Conservation (phyloP, 2,329 filamentous ascomycete genomes). For the Tetracladium maxilliforme region DNA sequence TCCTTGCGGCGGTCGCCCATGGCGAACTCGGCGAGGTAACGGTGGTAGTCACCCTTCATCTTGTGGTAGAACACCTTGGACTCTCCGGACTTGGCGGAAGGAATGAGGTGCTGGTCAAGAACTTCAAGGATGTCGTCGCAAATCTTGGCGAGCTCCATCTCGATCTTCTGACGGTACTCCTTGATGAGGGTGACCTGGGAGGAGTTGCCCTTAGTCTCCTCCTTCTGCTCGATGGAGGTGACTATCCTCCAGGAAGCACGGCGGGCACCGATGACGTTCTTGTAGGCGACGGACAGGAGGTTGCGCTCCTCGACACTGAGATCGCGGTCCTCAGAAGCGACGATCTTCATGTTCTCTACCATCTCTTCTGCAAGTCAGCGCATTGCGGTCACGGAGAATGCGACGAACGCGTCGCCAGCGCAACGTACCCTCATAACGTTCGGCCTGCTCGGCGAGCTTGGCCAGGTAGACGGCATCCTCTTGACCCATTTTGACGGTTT, state of each 20-base stretch:
- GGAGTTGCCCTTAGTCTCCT: constrained; percentile 97
- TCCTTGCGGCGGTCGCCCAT: constrained; percentile 89
- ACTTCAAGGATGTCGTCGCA: constrained; percentile 95
- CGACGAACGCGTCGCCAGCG: constrained; percentile 7
- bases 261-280: constrained; percentile 95
- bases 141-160: constrained; percentile 91
- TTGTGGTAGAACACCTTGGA: constrained; percentile 99
- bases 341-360: constrained; percentile 99
- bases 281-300: constrained; percentile 94
- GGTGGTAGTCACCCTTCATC: constrained; percentile 99
- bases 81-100: constrained; percentile 86
- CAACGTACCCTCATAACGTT: constrained; percentile 95
- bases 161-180: constrained; percentile 98
- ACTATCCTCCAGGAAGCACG: constrained; percentile 98
- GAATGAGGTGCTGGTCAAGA: constrained; percentile 85
- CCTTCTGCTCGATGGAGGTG: constrained; percentile 97
- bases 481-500: constrained; percentile 75
- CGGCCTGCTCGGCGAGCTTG: constrained; percentile 99
- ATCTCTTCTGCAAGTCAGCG: constrained; percentile 51
- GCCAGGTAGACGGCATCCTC: constrained; percentile 99
- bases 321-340: constrained; percentile 74
- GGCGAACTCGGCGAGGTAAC: constrained; percentile 95
- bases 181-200: constrained; percentile 84
- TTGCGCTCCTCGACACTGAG: constrained; percentile 92
- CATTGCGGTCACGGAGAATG: constrained; percentile 2